Evolutionary conservation across 176 grass and related monocot genomes (phyloP).

Genomic region (Poa pratensis): DNA sequence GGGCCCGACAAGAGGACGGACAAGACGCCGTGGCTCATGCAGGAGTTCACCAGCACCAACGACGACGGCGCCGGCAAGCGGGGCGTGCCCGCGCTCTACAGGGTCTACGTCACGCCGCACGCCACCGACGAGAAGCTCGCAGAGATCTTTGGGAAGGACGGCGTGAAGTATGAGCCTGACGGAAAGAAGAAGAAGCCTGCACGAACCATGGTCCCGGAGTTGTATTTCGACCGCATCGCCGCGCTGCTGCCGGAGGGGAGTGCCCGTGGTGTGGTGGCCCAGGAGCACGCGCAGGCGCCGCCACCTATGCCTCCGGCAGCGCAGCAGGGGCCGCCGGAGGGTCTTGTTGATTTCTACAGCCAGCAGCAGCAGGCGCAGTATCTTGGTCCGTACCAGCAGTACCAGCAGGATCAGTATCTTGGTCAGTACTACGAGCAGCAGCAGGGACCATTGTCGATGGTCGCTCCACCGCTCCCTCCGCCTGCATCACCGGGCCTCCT

Average conservation of each 20-base stretch:
- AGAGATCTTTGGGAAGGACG: neutral
- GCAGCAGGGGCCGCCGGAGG: neutral
- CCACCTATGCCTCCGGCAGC: neutral
- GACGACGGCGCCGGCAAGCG: neutral
- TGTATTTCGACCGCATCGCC: neutral
- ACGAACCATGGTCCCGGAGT: neutral
- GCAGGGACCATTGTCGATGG: neutral
- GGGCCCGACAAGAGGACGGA: neutral
- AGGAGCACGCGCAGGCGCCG: constrained; percentile 26
- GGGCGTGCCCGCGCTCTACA: constrained; percentile 20
- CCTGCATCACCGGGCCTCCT: neutral
- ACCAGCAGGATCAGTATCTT: neutral
- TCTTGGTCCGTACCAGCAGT: neutral
- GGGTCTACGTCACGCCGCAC: constrained; percentile 44
- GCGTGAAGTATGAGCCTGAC: neutral
- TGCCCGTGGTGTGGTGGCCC: constrained; percentile 9
- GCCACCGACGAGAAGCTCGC: neutral
- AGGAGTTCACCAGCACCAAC: constrained; percentile 20
- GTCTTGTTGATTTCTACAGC: neutral
- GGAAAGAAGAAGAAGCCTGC: neutral
- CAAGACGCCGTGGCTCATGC: constrained; percentile 42
- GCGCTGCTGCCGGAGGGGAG: neutral
- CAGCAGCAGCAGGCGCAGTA: neutral
- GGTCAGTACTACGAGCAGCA: neutral
- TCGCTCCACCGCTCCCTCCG: neutral